Evolutionary conservation across 352 stramenopile genomes (phyloP).

Genomic region (Globisporangium heterothallicum): DNA sequence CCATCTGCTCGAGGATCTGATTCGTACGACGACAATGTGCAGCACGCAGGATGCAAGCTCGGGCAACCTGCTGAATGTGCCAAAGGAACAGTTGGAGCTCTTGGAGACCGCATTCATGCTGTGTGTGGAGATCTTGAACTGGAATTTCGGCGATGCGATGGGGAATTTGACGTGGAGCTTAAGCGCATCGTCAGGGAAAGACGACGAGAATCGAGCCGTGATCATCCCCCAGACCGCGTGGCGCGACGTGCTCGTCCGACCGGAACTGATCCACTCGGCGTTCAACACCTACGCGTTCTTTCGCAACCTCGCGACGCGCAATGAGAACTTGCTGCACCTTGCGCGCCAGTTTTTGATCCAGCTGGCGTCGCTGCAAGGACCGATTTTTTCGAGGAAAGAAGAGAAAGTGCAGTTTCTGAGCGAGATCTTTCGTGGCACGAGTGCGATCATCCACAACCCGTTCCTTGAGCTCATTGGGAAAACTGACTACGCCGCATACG

Average conservation of each 20-base stretch:
- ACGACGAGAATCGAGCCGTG: conserved; percentile 31
- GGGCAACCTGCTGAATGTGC: conserved; percentile 25
- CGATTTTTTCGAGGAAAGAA: conserved; percentile 56
- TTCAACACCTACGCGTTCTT: conserved; percentile 86
- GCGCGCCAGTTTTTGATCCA: conserved; percentile 77
- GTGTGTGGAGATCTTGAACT: conserved; percentile 77
- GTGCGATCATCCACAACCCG: conserved; percentile 53
- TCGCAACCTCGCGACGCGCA: conserved; percentile 56
- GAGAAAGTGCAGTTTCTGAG: conserved; percentile 62
- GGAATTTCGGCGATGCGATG: conserved; percentile 56
- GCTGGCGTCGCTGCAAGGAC: conserved; percentile 64
- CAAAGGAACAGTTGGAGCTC: conserved; percentile 60
- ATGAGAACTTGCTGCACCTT: conserved; percentile 70
- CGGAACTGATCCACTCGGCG: conserved; percentile 74
- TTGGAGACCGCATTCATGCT: conserved; percentile 73
- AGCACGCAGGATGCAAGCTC: conserved; percentile 24
- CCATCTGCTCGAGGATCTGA: conserved; percentile 64
- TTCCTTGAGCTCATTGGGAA: conserved; percentile 70
- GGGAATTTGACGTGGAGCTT: conserved; percentile 73
- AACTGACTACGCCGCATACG: conserved; percentile 54
- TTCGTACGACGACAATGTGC: conserved; percentile 51
- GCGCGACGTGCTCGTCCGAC: conserved; percentile 61
- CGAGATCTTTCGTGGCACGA: conserved; percentile 69
- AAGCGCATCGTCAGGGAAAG: conserved; percentile 21
- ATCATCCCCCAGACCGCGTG: conserved; percentile 61